Evolutionary conservation across 2,329 filamentous ascomycete species (phyloP).

Genomic region (Fusarium hainanense): DNA sequence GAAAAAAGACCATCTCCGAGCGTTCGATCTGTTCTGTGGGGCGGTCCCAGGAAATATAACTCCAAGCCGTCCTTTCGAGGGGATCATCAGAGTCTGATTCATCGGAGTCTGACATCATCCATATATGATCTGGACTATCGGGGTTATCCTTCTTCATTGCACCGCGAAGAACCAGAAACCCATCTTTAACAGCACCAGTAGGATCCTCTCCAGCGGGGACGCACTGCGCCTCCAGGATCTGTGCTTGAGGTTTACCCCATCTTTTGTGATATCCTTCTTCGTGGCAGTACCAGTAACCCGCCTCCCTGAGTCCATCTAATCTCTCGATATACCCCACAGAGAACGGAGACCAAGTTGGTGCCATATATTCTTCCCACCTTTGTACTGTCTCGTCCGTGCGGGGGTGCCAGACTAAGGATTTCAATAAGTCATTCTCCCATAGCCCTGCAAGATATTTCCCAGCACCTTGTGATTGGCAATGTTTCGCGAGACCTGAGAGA

Average conservation of each 20-base stretch:
- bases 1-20: too few species aligned
- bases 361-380: neutral
- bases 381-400: neutral
- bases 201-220: neutral
- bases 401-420: neutral
- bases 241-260: neutral
- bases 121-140: neutral
- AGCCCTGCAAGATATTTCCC: neutral
- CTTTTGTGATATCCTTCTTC: neutral
- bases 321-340: neutral
- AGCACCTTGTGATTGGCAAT: neutral
- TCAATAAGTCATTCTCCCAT: neutral
- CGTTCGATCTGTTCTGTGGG: too few species aligned
- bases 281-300: neutral
- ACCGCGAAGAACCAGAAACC: neutral
- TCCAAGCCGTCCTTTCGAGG: too few species aligned
- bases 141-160: neutral
- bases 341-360: neutral
- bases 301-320: neutral
- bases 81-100: too few species aligned
- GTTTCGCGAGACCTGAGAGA: neutral
- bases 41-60: too few species aligned
- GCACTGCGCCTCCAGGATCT: accelerated
- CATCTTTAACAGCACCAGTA: neutral
- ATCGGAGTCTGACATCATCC: neutral